These are phyloP conservation scores for Aureobasidium sp. DNA, from an alignment of 2,329 filamentous ascomycete genomes.

Conservation along the genomic window DNA sequence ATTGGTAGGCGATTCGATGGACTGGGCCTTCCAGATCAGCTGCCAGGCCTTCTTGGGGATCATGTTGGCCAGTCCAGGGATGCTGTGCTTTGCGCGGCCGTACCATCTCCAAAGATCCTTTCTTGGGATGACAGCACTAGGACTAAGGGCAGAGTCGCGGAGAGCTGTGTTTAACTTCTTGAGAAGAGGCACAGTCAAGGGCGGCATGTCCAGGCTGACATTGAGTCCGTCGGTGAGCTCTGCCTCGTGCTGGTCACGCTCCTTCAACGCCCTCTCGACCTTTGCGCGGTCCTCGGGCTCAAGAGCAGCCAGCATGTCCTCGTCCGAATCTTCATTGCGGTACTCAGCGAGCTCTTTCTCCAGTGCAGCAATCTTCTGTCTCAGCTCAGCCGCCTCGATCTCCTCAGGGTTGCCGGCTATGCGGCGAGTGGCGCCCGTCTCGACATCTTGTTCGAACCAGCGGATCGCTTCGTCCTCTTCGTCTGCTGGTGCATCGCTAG, in stretches of 20 bases:
- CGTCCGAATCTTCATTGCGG: conserved; percentile 14
- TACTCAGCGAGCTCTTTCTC: conserved; percentile 16
- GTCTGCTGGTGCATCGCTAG: neutral
- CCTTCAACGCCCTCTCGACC: conserved; percentile 10
- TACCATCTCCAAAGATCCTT: conserved; percentile 28
- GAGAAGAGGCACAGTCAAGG: conserved; percentile 13
- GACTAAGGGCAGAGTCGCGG: conserved; percentile 4
- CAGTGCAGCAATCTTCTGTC: conserved; percentile 16
- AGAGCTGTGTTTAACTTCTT: conserved; percentile 15
- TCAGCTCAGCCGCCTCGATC: conserved; percentile 15
- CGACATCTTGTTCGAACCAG: conserved; percentile 19
- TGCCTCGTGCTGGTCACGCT: conserved; percentile 8
- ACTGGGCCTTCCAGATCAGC: conserved; percentile 27
- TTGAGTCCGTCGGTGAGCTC: conserved; percentile 9
- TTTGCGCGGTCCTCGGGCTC: conserved; percentile 14
- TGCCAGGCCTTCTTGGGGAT: conserved; percentile 28
- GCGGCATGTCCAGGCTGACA: conserved; percentile 14
- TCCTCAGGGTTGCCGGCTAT: conserved; percentile 17
- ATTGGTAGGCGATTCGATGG: conserved; percentile 15
- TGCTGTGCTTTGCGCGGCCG: conserved; percentile 18
- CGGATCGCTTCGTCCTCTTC: conserved; percentile 14
- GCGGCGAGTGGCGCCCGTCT: conserved; percentile 15
- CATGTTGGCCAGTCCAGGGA: conserved; percentile 17
- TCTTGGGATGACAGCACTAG: neutral
- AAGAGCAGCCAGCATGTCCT: conserved; percentile 15